A percentile compares a stretch with the other conserved stretches of the same genome.
phyloP scores from a whole-genome alignment of 2,329 filamentous ascomycete genomes.

The Piedraia hortae region DNA sequence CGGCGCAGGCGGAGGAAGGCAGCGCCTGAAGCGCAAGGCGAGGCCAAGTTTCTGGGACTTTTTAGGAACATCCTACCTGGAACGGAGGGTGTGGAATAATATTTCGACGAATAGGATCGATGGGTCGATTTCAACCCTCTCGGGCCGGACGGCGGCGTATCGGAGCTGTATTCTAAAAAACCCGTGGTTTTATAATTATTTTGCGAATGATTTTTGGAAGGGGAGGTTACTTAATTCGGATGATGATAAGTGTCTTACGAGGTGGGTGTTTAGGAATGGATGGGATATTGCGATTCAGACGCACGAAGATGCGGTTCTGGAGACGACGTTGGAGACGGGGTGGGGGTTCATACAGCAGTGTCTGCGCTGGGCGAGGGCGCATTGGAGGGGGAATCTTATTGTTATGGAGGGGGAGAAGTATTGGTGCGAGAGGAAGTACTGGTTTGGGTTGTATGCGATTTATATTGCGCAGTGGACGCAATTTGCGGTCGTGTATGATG shows the following conservation, averaged over 20 bases:
- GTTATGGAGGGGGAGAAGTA: conserved; percentile 16
- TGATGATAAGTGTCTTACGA: conserved; percentile 34
- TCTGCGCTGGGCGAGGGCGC: conserved; percentile 29
- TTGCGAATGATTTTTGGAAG: conserved; percentile 24
- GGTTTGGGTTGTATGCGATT: conserved; percentile 29
- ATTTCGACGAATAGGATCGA: conserved; percentile 28
- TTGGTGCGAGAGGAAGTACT: conserved; percentile 15
- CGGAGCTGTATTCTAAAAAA: conserved; percentile 23
- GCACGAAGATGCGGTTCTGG: conserved; percentile 19
- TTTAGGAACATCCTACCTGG: conserved; percentile 30
- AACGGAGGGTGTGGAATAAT: conserved; percentile 35
- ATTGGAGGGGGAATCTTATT: conserved; percentile 27
- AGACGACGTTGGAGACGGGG: conserved; percentile 25
- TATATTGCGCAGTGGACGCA: conserved; percentile 27
- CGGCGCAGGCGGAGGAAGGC: conserved; percentile 29
- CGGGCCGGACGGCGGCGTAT: conserved; percentile 26
- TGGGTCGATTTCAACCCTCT: conserved; percentile 30
- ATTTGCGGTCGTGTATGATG: conserved; percentile 27
- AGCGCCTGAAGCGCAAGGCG: conserved; percentile 21
- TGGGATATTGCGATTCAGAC: conserved; percentile 30
- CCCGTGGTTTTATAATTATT: conserved; percentile 18
- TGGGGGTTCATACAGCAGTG: conserved; percentile 26
- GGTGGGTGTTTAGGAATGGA: conserved; percentile 23
- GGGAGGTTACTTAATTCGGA: conserved; percentile 25
- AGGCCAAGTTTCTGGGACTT: conserved; percentile 20